phyloP scores from a whole-genome alignment of 1,284 basidiomycete genomes.

The Microbotryum silenes-acaulis region DNA sequence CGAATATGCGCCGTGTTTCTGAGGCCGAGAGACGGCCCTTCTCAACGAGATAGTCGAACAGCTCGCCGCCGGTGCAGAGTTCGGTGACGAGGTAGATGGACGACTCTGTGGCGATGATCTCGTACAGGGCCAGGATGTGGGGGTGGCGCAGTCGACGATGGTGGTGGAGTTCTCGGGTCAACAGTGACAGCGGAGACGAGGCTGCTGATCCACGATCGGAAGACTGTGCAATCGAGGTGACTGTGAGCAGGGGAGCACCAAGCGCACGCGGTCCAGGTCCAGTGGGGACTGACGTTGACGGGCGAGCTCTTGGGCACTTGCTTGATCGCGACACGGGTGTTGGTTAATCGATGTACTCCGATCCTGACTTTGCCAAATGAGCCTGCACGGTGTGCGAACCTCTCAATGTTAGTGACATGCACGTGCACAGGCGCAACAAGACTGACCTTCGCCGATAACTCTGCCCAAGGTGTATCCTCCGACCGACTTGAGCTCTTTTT shows the following conservation, averaged over 20 bases:
- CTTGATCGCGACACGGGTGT: slow-evolving; percentile 81
- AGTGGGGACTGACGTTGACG: neutral
- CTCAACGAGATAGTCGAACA: slow-evolving; percentile 46
- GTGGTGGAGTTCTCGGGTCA: slow-evolving; percentile 96
- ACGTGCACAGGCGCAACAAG: neutral
- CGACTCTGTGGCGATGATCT: slow-evolving; percentile 92
- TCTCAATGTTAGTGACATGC: neutral
- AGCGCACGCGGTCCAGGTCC: neutral
- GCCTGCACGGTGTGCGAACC: slow-evolving; percentile 17
- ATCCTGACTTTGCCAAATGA: slow-evolving; percentile 38
- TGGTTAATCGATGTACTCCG: slow-evolving; percentile 36
- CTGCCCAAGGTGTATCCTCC: slow-evolving; percentile 93
- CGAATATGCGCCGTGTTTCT: slow-evolving; percentile 42
- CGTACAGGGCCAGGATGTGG: slow-evolving; percentile 89
- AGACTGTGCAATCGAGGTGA: neutral
- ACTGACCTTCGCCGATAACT: slow-evolving; percentile 88
- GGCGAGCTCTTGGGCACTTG: slow-evolving; percentile 92
- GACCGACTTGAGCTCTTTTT: slow-evolving; percentile 77
- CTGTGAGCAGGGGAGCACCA: neutral
- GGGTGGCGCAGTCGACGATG: slow-evolving; percentile 94
- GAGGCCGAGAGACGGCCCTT: slow-evolving; percentile 38
- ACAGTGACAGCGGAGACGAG: slow-evolving; percentile 44
- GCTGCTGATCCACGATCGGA: slow-evolving; percentile 7
- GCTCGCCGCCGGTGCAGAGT: slow-evolving; percentile 78
- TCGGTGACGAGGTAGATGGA: slow-evolving; percentile 96